Evolutionary conservation across 192 early-diverging fungal genomes (phyloP).

Genomic region (Podila epigama): DNA sequence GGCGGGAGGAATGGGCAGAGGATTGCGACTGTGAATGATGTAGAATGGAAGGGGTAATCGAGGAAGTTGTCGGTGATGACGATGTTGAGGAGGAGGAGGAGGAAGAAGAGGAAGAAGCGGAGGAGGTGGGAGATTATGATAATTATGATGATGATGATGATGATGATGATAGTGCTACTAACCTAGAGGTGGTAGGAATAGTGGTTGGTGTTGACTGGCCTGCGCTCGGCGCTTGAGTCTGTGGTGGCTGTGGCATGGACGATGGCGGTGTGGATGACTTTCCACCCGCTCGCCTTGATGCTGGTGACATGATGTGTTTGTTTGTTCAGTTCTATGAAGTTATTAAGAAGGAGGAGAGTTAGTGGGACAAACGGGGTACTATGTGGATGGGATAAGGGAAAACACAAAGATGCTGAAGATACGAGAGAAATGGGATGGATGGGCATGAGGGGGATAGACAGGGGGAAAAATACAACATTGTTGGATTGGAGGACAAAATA

Average conservation of each 20-base stretch:
- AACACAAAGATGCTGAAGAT: too few relatives aligned
- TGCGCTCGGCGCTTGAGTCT: not conserved
- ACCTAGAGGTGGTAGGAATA: conserved; percentile 14
- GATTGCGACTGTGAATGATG: not conserved
- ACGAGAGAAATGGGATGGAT: not conserved
- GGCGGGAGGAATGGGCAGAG: not conserved
- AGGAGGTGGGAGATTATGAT: not conserved
- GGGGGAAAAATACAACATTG: too few relatives aligned
- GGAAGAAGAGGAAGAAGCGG: not conserved
- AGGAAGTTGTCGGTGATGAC: not conserved
- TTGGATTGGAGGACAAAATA: too few relatives aligned
- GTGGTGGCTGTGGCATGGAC: not conserved
- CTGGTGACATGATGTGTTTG: conserved; percentile 20
- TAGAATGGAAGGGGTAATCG: not conserved
- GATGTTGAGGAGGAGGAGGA: not conserved
- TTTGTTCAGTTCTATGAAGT: not conserved
- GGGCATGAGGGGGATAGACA: too few relatives aligned
- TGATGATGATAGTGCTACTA: conserved; percentile 10
- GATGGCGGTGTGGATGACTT: not conserved
- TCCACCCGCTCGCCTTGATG: conserved; percentile 19
- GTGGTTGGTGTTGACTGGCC: conserved; percentile 1
- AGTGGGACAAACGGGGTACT: not conserved
- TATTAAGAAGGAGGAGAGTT: not conserved
- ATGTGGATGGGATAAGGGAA: too few relatives aligned
- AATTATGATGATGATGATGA: not conserved